Evolutionary conservation across 148 eudicot species (phyloP), one percentile per base, ranked within the genome.

Genomic region (Fagopyrum esculentum): DNA sequence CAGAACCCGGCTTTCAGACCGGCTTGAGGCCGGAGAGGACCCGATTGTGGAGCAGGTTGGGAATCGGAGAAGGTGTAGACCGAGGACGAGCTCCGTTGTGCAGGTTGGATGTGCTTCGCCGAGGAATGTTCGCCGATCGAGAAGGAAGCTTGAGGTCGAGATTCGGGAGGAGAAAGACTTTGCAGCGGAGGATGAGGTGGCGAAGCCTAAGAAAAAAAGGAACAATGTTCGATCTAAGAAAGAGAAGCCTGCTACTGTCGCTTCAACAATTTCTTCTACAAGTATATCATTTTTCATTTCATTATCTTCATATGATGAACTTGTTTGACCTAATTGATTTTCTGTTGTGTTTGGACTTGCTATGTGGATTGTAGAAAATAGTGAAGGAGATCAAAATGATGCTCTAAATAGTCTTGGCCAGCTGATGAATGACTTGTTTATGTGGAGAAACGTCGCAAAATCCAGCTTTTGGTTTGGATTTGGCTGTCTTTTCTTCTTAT

Each of bases 381-480:
- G 80, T 50, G 52, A 89, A 85, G 47, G 85, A 79, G 78, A 79
- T 81, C 77, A 81, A 84, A 82, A 73, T 94, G 76, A 88, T 43
- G 47, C 71, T 40, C 9, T 66, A 66, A 66, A 90, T 82, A 79
- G 78, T 73, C 50, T 90, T 46, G 86, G 91, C 15, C 79, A 76
- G 77, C 29, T 90, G 81, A 46, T 90, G 4, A 79, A 73, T 80
- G 98, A 94, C 78, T 71, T 94, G 72, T 75, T 90, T 12, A 85
- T 94, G 97, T 94, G 98, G 98, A 86, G 83, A 61, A 96, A 94
- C 77, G 93, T 82, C 44, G 87, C 98, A 47, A 94, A 87, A 83
- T 91, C 98, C 22, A 94, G 87, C 79, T 89, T 94, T 76, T 94
- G 98, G 98, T 94, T 94, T 76, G 98, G 98, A 50, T 89, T 90